Evolutionary conservation across 768 basidiomycete species (phyloP).

Genomic region (Mycena leptocephala): DNA sequence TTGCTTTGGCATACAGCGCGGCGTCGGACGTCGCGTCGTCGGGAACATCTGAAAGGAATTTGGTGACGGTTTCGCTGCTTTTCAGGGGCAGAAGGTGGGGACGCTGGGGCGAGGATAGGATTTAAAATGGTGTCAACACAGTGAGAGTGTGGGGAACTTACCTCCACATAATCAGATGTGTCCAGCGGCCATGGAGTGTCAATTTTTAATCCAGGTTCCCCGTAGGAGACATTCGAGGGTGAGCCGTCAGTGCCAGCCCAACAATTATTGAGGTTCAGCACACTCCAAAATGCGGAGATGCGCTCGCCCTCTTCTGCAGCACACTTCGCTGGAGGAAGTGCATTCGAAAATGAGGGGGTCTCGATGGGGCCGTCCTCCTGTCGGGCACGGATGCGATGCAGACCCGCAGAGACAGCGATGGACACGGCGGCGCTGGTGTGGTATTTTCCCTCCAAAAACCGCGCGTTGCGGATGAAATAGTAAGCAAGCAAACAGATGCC

Average conservation of each 20-base stretch:
- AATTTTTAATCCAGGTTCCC: slow-evolving; percentile 31
- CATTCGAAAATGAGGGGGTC: neutral
- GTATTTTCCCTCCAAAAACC: slow-evolving; percentile 60
- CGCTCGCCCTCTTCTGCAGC: slow-evolving; percentile 24
- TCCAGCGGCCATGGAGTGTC: slow-evolving; percentile 36
- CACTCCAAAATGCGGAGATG: slow-evolving; percentile 28
- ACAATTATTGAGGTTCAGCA: slow-evolving; percentile 52
- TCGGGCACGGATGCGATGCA: slow-evolving; percentile 42
- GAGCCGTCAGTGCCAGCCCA: slow-evolving; percentile 53
- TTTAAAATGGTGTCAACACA: neutral
- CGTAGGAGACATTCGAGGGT: slow-evolving; percentile 53
- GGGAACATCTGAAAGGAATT: slow-evolving; percentile 11
- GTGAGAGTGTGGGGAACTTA: neutral
- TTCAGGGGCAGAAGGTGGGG: neutral
- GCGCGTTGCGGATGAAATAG: slow-evolving; percentile 60
- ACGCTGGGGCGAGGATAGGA: neutral
- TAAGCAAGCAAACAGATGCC: slow-evolving; percentile 61
- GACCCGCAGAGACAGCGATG: slow-evolving; percentile 44
- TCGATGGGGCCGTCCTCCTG: neutral
- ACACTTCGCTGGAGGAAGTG: neutral
- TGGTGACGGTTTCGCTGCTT: slow-evolving; percentile 16
- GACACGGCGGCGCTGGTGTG: slow-evolving; percentile 56
- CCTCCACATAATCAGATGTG: slow-evolving; percentile 10
- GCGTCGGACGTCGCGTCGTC: slow-evolving; percentile 7
- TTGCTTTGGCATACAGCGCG: slow-evolving; percentile 9